phyloP scores from a whole-genome alignment of 225 moss, liverwort and hornwort species.

The Pseudisothecium myosuroides region DNA sequence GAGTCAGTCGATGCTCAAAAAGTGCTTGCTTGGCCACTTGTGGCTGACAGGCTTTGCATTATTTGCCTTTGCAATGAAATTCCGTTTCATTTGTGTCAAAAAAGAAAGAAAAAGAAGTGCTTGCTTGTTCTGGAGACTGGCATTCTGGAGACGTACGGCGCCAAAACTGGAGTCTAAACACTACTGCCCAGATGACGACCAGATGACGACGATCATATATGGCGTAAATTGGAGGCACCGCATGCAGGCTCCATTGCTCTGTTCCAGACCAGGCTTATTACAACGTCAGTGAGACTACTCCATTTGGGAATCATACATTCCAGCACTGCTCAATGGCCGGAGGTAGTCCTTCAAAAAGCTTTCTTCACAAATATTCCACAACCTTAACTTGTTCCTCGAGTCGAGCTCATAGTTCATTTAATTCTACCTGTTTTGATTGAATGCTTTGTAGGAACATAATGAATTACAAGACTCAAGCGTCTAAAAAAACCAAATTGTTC shows the following conservation, averaged over 20 bases:
- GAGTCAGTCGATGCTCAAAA: not conserved
- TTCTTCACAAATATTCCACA: not conserved
- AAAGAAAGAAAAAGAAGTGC: no score
- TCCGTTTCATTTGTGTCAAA: no score
- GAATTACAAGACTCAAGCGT: not conserved
- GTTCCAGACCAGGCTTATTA: not conserved
- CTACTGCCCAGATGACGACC: slow-evolving; percentile 14
- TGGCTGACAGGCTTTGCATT: no score
- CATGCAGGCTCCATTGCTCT: slow-evolving; percentile 38
- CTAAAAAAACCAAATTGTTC: not conserved
- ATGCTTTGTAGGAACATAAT: not conserved
- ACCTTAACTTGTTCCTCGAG: not conserved
- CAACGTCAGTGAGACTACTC: not conserved
- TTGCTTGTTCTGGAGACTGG: no score
- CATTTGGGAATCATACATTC: not conserved
- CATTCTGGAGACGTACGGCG: not conserved
- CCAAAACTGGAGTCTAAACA: slow-evolving; percentile 93
- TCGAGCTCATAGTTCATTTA: not conserved
- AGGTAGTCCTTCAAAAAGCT: not conserved
- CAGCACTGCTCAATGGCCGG: not conserved
- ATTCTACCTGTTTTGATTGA: not conserved
- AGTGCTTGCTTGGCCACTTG: slow-evolving; percentile 5
- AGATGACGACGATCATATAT: slow-evolving; percentile 72
- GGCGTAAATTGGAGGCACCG: slow-evolving; percentile 57
- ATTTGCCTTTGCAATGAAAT: no score